phyloP scores from a whole-genome alignment of 768 basidiomycete genomes.

The Gelatoporia subvermispora region DNA sequence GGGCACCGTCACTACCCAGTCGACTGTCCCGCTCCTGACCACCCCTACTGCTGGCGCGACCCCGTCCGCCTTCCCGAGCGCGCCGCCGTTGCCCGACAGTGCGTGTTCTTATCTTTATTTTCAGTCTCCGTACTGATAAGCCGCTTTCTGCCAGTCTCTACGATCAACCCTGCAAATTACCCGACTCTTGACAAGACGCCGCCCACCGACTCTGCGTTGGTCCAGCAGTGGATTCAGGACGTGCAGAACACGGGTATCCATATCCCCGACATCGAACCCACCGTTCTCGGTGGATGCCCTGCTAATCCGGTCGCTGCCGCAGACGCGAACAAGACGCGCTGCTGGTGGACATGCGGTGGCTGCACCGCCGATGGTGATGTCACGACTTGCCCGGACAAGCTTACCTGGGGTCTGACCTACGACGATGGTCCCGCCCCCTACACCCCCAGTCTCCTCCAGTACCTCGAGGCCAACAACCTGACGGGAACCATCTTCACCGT shows the following conservation, averaged over 20 bases:
- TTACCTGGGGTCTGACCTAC: conserved; percentile 56
- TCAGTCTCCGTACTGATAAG: background rate
- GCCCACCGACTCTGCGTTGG: conserved; percentile 54
- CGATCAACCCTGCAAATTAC: conserved; percentile 50
- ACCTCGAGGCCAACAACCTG: conserved; percentile 58
- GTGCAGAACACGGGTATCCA: conserved; percentile 49
- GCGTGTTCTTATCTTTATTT: conserved; percentile 2
- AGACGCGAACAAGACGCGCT: conserved; percentile 40
- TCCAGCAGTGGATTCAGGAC: conserved; percentile 67
- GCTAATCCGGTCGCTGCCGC: conserved; percentile 48
- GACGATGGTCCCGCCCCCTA: conserved; percentile 81
- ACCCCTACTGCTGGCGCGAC: conserved; percentile 30
- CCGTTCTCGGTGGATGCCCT: conserved; percentile 43
- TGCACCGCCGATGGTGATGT: conserved; percentile 68
- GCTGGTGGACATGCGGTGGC: conserved; percentile 82
- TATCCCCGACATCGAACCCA: conserved; percentile 52
- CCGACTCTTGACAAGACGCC: conserved; percentile 62
- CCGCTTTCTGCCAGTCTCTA: conserved; percentile 29
- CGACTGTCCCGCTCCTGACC: conserved; percentile 28
- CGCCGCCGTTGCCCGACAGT: conserved; percentile 59
- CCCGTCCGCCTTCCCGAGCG: conserved; percentile 44
- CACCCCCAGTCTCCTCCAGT: conserved; percentile 69
- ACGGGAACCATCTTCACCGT: conserved; percentile 86
- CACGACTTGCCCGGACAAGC: conserved; percentile 64
- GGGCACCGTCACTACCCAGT: conserved; percentile 17